These are phyloP conservation scores for Trypanosoma congolense DNA, from an alignment of 208 protist species.

Conservation along the genomic window DNA sequence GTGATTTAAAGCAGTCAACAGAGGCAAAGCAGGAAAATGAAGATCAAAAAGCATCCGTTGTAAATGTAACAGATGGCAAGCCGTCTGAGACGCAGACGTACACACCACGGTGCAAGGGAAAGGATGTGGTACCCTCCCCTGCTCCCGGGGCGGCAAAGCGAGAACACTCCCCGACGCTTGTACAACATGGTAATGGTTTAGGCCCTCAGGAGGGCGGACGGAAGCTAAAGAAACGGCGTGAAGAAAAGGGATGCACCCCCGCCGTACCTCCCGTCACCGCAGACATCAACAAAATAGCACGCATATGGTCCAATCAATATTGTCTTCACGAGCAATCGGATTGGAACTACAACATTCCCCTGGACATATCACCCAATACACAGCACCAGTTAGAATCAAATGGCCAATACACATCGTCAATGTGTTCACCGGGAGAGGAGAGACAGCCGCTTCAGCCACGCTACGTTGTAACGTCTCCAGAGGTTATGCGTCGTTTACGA, in stretches of 20 bases:
- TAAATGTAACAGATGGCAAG: no score
- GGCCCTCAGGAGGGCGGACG: not conserved
- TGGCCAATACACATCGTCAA: not conserved
- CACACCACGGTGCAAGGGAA: not conserved
- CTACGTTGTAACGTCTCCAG: constrained; percentile 10
- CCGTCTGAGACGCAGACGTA: no score
- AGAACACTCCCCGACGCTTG: not conserved
- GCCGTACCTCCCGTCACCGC: not conserved
- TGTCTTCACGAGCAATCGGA: constrained; percentile 19
- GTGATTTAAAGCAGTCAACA: not conserved
- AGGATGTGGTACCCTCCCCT: not conserved
- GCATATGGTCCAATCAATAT: constrained; percentile 10
- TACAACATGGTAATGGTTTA: not conserved
- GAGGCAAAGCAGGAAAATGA: not conserved
- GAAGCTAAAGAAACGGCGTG: not conserved
- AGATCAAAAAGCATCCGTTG: not conserved
- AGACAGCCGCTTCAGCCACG: constrained; percentile 1
- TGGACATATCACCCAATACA: not conserved
- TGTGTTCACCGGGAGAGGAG: not conserved
- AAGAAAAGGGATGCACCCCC: not conserved
- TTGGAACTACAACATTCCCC: constrained; percentile 20
- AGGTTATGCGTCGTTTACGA: constrained; percentile 12
- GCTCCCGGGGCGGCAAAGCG: not conserved
- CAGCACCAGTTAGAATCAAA: constrained; percentile 3
- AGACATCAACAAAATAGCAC: constrained; percentile 1